Conservation (phyloP, 108 stramenopile genomes). For the Seminavis robusta region DNA sequence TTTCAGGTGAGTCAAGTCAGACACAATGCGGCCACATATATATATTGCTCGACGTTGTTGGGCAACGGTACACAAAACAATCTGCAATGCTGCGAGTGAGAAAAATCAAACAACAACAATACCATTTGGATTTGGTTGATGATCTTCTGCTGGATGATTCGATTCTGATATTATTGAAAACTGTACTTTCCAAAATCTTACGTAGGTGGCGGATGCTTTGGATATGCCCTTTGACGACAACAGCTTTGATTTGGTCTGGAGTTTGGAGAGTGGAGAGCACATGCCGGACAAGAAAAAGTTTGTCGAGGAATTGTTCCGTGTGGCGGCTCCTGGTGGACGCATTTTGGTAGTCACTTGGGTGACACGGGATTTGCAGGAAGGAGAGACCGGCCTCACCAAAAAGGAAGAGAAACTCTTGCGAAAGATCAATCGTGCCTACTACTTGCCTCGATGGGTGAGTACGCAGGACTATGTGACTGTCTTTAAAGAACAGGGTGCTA, state of each 20-base stretch:
- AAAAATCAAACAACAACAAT: too few relatives aligned
- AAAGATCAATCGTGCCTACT: slow-evolving; percentile 89
- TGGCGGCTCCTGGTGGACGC: slow-evolving; percentile 71
- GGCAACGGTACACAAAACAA: too few relatives aligned
- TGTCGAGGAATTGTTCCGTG: slow-evolving; percentile 86
- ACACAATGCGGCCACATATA: not conserved
- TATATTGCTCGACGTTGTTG: slow-evolving; percentile 6
- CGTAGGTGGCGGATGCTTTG: slow-evolving; percentile 92
- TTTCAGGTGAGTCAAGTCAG: slow-evolving; percentile 55
- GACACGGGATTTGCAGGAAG: slow-evolving; percentile 85
- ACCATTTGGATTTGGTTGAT: not conserved
- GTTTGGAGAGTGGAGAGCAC: slow-evolving; percentile 94
- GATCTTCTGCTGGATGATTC: too few relatives aligned
- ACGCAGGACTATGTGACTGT: slow-evolving; percentile 75
- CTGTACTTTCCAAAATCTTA: too few relatives aligned
- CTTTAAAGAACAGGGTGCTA: slow-evolving; percentile 63
- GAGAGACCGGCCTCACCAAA: slow-evolving; percentile 59
- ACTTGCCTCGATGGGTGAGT: slow-evolving; percentile 88
- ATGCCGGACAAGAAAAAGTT: slow-evolving; percentile 96
- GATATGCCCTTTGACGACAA: slow-evolving; percentile 83
- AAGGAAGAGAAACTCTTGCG: slow-evolving; percentile 75
- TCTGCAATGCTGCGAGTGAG: too few relatives aligned
- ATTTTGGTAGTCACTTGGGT: slow-evolving; percentile 95
- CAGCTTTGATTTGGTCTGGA: slow-evolving; percentile 94
- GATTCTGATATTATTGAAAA: too few relatives aligned